These are phyloP conservation scores for Golubevia sp. DNA, from an alignment of 1,284 basidiomycete genomes.

Conservation along the genomic window DNA sequence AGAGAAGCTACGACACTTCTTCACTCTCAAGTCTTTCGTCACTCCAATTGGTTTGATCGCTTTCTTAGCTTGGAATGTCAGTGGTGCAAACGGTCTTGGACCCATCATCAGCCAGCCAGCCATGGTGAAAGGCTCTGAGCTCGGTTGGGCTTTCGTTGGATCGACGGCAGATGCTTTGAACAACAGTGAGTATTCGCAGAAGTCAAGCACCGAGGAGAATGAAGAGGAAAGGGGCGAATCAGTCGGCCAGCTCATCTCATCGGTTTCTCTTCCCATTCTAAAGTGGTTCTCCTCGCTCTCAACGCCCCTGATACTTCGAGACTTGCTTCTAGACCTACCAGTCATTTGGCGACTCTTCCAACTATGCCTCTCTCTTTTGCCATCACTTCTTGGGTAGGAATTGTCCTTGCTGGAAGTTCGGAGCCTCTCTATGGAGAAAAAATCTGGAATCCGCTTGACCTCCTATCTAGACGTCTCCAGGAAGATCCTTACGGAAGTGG, in stretches of 20 bases:
- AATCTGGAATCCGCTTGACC: slow-evolving; percentile 79
- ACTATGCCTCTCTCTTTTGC: slow-evolving; percentile 77
- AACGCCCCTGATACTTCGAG: no score
- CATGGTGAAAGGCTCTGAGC: slow-evolving; percentile 71
- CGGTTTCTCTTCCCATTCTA: no score
- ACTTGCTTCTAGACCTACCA: no score
- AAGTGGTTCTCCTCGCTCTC: no score
- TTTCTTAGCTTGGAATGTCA: slow-evolving; percentile 81
- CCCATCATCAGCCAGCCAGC: slow-evolving; percentile 76
- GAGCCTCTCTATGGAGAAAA: slow-evolving; percentile 75
- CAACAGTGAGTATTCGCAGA: slow-evolving; percentile 67
- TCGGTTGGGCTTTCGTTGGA: slow-evolving; percentile 79
- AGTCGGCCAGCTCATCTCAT: slow-evolving; percentile 46
- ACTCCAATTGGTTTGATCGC: slow-evolving; percentile 65
- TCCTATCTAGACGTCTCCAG: slow-evolving; percentile 73
- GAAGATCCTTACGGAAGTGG: slow-evolving; percentile 68
- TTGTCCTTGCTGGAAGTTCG: slow-evolving; percentile 81
- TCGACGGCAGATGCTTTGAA: slow-evolving; percentile 76
- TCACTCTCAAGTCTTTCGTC: slow-evolving; percentile 77
- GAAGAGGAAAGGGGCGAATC: not conserved
- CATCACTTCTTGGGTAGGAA: slow-evolving; percentile 79
- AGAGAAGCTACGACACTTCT: slow-evolving; percentile 79
- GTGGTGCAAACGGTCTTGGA: slow-evolving; percentile 77
- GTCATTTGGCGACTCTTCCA: slow-evolving; percentile 61
- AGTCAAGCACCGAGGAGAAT: no score